Conservation (phyloP, 2,329 filamentous ascomycete species). For the Colletotrichum lini region DNA sequence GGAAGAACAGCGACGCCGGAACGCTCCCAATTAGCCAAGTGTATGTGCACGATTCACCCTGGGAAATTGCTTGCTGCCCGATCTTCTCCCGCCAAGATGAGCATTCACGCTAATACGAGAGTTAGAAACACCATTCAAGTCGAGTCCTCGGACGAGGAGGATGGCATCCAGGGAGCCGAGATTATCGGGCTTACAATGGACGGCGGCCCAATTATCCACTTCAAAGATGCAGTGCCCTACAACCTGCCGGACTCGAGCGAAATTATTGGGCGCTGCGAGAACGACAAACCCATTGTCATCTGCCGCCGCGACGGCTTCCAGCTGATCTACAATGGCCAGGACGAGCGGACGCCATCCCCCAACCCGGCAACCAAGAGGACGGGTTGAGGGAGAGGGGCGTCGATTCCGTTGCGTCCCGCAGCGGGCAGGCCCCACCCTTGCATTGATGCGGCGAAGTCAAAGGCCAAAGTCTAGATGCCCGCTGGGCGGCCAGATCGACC, state of each 20-base stretch:
- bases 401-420: constrained; percentile 29
- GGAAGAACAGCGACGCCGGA: constrained; percentile 45
- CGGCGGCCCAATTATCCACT: constrained; percentile 63
- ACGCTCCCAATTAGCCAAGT: constrained; percentile 59
- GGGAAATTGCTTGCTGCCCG: constrained; percentile 33
- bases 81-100: constrained; percentile 38
- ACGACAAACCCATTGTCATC: constrained; percentile 56
- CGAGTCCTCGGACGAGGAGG: constrained; percentile 48
- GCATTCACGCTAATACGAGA: constrained; percentile 43
- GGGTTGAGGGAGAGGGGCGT: constrained; percentile 27
- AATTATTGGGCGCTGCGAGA: constrained; percentile 54
- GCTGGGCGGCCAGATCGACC: constrained; percentile 7
- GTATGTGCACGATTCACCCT: constrained; percentile 50
- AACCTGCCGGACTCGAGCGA: constrained; percentile 51
- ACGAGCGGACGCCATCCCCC: constrained; percentile 33
- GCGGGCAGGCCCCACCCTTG: constrained; percentile 35
- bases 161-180: constrained; percentile 49
- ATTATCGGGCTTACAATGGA: constrained; percentile 62
- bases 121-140: constrained; percentile 54
- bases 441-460: constrained; percentile 40
- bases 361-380: constrained; percentile 31
- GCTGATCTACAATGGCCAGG: constrained; percentile 47
- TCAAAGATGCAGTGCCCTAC: constrained; percentile 53
- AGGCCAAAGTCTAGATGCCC: constrained; percentile 34
- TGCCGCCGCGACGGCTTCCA: constrained; percentile 54